A percentile compares a stretch with the other conserved stretches of the same genome.
These are phyloP conservation scores for Tolypocladium amazonense DNA, from an alignment of 2,329 filamentous ascomycete genomes.

Conservation along the genomic window DNA sequence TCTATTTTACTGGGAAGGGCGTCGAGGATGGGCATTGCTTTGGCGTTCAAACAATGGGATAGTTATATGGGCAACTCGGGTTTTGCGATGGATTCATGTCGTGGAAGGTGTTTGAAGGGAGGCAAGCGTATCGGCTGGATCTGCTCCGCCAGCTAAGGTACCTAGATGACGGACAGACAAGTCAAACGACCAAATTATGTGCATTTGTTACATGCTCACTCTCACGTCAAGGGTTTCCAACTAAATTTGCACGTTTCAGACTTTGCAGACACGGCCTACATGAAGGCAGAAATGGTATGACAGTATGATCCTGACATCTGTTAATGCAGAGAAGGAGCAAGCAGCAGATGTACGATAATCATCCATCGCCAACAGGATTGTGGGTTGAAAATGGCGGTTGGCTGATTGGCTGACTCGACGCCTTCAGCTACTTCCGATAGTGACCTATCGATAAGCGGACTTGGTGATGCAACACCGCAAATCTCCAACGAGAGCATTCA, in stretches of 20 bases:
- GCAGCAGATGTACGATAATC: no score
- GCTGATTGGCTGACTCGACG: background rate
- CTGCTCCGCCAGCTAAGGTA: background rate
- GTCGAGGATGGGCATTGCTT: slow-evolving; percentile 20
- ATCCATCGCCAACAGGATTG: background rate
- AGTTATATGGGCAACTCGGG: slow-evolving; percentile 3
- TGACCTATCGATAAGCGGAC: background rate
- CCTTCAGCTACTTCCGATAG: background rate
- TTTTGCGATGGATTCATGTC: background rate
- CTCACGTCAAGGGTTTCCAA: background rate
- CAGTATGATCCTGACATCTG: background rate
- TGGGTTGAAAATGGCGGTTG: background rate
- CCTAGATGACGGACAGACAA: background rate
- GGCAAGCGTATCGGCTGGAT: background rate
- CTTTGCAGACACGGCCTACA: background rate
- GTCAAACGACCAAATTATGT: background rate
- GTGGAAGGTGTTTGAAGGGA: background rate
- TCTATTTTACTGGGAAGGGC: slow-evolving; percentile 7
- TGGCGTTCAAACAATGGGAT: slow-evolving; percentile 16
- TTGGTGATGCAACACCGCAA: background rate
- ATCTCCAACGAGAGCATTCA: background rate
- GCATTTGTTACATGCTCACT: background rate
- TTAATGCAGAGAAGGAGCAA: background rate
- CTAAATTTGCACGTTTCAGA: background rate
- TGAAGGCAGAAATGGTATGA: background rate